Evolutionary conservation across 164 flowering plant genomes (phyloP).

Genomic region (Dillenia suffruticosa): DNA sequence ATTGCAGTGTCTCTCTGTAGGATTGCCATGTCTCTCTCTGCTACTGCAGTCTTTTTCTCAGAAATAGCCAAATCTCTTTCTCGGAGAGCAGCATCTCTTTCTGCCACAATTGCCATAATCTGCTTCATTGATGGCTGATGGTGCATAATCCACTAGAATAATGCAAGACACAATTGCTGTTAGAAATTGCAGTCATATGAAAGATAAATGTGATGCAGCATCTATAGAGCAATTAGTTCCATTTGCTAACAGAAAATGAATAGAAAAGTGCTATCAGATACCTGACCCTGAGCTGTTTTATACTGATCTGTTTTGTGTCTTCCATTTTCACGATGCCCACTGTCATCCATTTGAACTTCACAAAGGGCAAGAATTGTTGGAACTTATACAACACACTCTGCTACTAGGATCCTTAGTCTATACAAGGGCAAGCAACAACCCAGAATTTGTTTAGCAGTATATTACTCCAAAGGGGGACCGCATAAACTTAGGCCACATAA

Average conservation of each 20-base stretch:
- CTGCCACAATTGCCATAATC: constrained; percentile 68
- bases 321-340: constrained; percentile 91
- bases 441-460: not conserved
- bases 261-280: constrained; percentile 14
- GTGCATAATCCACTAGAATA: constrained; percentile 64
- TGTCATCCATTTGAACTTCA: constrained; percentile 57
- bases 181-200: not conserved
- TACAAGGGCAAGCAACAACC: not conserved
- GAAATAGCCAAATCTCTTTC: constrained; percentile 63
- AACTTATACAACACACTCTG: not conserved
- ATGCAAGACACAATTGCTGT: not conserved
- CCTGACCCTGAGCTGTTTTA: constrained; percentile 72
- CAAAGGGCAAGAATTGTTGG: not conserved
- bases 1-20: constrained; percentile 58
- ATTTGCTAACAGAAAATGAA: not conserved
- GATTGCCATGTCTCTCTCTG: constrained; percentile 65
- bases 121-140: constrained; percentile 74
- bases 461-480: not conserved
- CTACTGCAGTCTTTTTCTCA: constrained; percentile 58
- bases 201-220: not conserved
- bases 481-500: no score
- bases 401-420: not conserved
- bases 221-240: not conserved
- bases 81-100: constrained; percentile 70
- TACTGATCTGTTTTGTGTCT: constrained; percentile 67